These are phyloP conservation scores for Bromus sterilis DNA, from an alignment of 176 grass and related monocot genomes.

Conservation along the genomic window DNA sequence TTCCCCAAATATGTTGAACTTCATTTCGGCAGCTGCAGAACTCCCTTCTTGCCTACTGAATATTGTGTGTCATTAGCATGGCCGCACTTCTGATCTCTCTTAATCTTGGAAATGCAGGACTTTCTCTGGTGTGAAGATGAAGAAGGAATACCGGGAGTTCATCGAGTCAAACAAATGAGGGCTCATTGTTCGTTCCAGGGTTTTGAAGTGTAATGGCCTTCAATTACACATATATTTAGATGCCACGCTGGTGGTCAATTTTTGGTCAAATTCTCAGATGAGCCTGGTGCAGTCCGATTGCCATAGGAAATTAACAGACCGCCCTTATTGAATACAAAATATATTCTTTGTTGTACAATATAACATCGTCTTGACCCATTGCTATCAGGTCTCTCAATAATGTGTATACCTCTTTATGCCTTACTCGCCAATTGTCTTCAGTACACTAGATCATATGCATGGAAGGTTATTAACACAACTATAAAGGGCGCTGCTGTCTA, in stretches of 20 bases:
- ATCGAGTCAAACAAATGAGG: slow-evolving; percentile 87
- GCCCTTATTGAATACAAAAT: slow-evolving; percentile 19
- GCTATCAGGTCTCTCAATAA: neutral
- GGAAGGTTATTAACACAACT: neutral
- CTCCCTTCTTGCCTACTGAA: neutral
- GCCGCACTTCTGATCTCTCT: neutral
- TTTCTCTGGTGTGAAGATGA: slow-evolving; percentile 89
- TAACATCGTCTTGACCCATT: neutral
- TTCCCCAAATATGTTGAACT: neutral
- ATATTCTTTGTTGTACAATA: slow-evolving; percentile 37
- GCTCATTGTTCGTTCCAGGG: neutral
- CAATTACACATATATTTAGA: slow-evolving; percentile 10
- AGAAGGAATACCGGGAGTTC: slow-evolving; percentile 95
- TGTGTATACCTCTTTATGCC: neutral
- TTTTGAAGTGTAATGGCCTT: slow-evolving; percentile 9
- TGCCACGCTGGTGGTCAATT: slow-evolving; percentile 20
- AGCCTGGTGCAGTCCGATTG: neutral
- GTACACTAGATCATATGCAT: neutral
- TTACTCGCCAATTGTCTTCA: neutral
- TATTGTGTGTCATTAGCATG: neutral
- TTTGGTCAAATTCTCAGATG: slow-evolving; percentile 22
- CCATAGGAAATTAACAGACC: slow-evolving; percentile 13
- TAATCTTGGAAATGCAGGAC: slow-evolving; percentile 55
- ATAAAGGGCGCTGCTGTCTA: neutral
- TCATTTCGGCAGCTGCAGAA: neutral